phyloP scores from a whole-genome alignment of 2,329 filamentous ascomycete species.

The Epicoccum nigrum region DNA sequence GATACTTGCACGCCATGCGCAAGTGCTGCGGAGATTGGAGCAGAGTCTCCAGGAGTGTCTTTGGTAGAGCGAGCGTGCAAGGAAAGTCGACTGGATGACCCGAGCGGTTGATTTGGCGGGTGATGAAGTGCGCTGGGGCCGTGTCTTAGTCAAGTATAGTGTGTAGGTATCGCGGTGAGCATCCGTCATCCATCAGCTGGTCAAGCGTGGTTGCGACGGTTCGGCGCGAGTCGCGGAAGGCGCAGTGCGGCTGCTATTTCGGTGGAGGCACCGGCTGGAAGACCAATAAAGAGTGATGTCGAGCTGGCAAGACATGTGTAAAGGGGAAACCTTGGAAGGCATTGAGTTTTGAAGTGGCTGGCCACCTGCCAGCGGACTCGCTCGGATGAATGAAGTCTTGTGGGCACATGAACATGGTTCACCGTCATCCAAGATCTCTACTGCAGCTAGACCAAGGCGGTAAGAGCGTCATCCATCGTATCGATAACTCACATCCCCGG shows the following conservation, averaged over 20 bases:
- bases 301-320: conserved; percentile 12
- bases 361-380: conserved; percentile 3
- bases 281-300: background rate
- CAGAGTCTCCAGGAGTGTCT: conserved; percentile 21
- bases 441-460: conserved; percentile 15
- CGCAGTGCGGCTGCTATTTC: conserved; percentile 18
- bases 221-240: conserved; percentile 29
- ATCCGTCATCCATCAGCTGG: conserved; percentile 20
- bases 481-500: conserved; percentile 17
- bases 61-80: conserved; percentile 2
- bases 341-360: conserved; percentile 1
- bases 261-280: conserved; percentile 5
- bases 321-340: conserved; percentile 2
- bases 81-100: conserved; percentile 4
- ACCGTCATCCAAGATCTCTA: conserved; percentile 17
- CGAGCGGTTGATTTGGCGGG: background rate
- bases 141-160: conserved; percentile 12
- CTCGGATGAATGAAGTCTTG: conserved; percentile 7
- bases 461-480: conserved; percentile 24
- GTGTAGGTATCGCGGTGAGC: conserved; percentile 20
- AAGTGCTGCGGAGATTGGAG: conserved; percentile 17
- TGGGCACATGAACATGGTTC: conserved; percentile 11
- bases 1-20: conserved; percentile 43
- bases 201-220: conserved; percentile 25
- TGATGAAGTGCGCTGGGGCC: conserved; percentile 5